Percentiles rank a stretch among this genome's conserved stretches.
Evolutionary conservation across 768 basidiomycete genomes (phyloP).

Genomic region (Cubamyces sp.): DNA sequence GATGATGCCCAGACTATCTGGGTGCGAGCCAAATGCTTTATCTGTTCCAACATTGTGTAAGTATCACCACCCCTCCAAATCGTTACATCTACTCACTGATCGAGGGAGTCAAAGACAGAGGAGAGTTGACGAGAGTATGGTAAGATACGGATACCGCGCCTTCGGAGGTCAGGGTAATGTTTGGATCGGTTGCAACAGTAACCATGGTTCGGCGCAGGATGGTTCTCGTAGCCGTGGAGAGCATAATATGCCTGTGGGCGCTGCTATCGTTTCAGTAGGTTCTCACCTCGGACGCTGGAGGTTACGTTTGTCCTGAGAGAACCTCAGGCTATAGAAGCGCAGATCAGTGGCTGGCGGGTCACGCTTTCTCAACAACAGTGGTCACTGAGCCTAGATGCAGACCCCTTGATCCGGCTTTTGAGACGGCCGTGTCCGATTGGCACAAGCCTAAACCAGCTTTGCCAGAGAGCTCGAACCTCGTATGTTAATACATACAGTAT

Average conservation of each 20-base stretch:
- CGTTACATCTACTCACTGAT: conserved; percentile 53
- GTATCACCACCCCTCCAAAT: not conserved
- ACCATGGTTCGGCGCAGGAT: conserved; percentile 17
- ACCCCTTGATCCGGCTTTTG: too few relatives aligned
- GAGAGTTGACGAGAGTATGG: conserved; percentile 53
- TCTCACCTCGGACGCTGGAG: too few relatives aligned
- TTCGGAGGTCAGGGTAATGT: conserved; percentile 44
- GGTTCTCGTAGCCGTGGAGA: not conserved
- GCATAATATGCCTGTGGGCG: not conserved
- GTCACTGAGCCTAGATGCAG: too few relatives aligned
- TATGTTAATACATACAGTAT: too few relatives aligned
- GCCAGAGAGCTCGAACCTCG: too few relatives aligned
- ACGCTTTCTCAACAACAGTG: too few relatives aligned
- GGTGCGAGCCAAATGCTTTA: conserved; percentile 81
- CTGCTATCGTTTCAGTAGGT: too few relatives aligned
- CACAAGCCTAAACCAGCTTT: too few relatives aligned
- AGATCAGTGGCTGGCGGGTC: too few relatives aligned
- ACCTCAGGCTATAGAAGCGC: too few relatives aligned
- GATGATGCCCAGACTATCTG: conserved; percentile 79
- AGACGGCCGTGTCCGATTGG: too few relatives aligned
- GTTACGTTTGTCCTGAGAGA: too few relatives aligned
- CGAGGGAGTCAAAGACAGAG: conserved; percentile 54
- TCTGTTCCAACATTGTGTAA: conserved; percentile 45
- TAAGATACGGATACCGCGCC: conserved; percentile 70
- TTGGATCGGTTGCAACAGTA: conserved; percentile 16